Evolutionary conservation across 768 basidiomycete species (phyloP).

Genomic region (Royoungia palumana): DNA sequence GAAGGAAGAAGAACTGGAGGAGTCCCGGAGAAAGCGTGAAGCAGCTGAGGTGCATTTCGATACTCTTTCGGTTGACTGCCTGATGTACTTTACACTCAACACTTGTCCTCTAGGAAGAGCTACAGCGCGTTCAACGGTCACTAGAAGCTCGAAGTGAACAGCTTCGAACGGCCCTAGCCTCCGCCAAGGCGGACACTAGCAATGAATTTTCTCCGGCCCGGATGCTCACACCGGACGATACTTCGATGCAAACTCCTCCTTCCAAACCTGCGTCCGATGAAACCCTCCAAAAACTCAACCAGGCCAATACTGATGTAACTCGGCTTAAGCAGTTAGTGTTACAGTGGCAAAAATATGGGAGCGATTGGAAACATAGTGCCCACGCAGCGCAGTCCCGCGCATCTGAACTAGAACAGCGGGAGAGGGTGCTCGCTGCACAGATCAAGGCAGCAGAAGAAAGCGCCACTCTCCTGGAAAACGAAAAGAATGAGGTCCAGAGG

Average conservation of each 20-base stretch:
- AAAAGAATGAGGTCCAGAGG: slow-evolving; percentile 11
- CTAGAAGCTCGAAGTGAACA: slow-evolving; percentile 19
- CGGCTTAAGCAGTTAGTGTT: slow-evolving; percentile 20
- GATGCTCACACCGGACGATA: slow-evolving; percentile 1
- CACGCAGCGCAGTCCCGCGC: slow-evolving; percentile 11
- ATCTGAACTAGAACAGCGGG: slow-evolving; percentile 11
- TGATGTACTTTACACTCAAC: slow-evolving; percentile 7
- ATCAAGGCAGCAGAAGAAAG: slow-evolving; percentile 12
- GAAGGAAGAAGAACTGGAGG: slow-evolving; percentile 20
- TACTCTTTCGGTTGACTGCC: neutral
- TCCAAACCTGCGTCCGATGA: slow-evolving; percentile 5
- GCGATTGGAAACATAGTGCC: slow-evolving; percentile 24
- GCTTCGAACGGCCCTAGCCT: slow-evolving; percentile 14
- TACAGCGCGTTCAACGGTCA: slow-evolving; percentile 13
- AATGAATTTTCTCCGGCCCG: slow-evolving; percentile 1
- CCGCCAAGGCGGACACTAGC: slow-evolving; percentile 3
- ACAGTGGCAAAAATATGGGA: slow-evolving; percentile 26
- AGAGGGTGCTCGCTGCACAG: slow-evolving; percentile 7
- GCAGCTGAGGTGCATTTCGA: slow-evolving; percentile 20
- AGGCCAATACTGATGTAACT: slow-evolving; percentile 14
- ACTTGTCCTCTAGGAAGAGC: slow-evolving; percentile 17
- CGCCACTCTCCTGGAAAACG: slow-evolving; percentile 7
- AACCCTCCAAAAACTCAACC: slow-evolving; percentile 9
- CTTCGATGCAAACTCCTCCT: neutral
- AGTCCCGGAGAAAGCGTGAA: slow-evolving; percentile 11